phyloP scores from a whole-genome alignment of 306 rosid genomes.

The Cyamopsis tetragonoloba region DNA sequence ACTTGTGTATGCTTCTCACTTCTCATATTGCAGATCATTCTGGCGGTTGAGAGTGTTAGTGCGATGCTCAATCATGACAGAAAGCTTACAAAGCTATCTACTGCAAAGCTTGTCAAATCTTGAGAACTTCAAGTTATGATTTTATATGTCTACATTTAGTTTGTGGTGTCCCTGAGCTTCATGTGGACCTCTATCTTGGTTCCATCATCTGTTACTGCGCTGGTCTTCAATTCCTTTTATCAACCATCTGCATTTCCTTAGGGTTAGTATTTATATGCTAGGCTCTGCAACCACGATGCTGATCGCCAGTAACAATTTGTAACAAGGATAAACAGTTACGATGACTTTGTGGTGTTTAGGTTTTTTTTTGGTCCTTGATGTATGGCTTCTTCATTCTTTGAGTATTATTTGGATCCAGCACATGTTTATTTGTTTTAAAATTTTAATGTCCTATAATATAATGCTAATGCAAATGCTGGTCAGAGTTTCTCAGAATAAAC shows the following conservation, averaged over 20 bases:
- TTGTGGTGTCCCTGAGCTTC: conserved; percentile 2
- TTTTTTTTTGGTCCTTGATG: not conserved
- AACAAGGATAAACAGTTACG: conserved; percentile 4
- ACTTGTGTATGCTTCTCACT: not conserved
- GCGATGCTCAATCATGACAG: conserved; percentile 88
- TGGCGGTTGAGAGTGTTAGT: conserved; percentile 84
- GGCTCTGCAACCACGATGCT: not conserved
- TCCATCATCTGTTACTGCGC: not conserved
- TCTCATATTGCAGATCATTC: conserved; percentile 51
- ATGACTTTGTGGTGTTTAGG: not conserved
- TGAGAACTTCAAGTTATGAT: conserved; percentile 25
- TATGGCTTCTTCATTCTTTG: not conserved
- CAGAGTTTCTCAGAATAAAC: not conserved
- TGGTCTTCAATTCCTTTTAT: conserved; percentile 4
- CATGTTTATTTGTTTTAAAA: not conserved
- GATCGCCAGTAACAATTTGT: not conserved
- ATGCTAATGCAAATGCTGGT: conserved; percentile 16
- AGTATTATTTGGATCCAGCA: not conserved
- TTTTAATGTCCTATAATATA: conserved; percentile 11
- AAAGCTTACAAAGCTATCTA: conserved; percentile 53
- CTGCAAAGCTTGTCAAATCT: conserved; percentile 46
- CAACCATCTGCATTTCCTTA: not conserved
- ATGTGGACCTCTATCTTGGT: not conserved
- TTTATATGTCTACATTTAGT: not conserved
- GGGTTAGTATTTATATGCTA: not conserved